Evolutionary conservation across 169 alveolate genomes (phyloP), one percentile per base, ranked within the genome.

Genomic region (Eimeria necatrix): DNA sequence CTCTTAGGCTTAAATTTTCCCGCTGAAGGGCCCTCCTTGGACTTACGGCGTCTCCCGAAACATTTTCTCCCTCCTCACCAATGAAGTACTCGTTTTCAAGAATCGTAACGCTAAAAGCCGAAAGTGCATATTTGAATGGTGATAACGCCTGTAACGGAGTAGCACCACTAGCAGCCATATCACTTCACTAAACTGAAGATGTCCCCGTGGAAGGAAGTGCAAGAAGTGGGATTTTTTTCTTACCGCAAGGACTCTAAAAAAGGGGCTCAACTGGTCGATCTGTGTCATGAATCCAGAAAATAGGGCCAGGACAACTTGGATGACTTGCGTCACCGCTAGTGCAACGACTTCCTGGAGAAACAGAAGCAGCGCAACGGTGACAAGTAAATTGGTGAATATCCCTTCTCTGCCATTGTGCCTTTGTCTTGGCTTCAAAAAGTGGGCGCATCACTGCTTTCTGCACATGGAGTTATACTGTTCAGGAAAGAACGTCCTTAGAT

Each of bases 251-350:
- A 16, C 80, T 46, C 70, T 32, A 64, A 88, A 81, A 64, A 92
- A 92, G 1, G 49, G 71, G 68, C 60, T 53, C 88, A 92, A n/a
- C 71, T 81, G 71, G 87, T 92, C 95, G 61, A 92, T 53, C 87
- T 81, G 87, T 4, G 89, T 56, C 95, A 92, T 92, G 87, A 92
- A 92, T 32, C 95, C 95, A 16, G 95, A 92, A 73, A 92, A 92
- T n/a, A 92, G 74, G n/a, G 93, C 59, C 49, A 92, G 78, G 61
- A 83, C 53, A 59, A 92, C 87, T 64, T 92, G 95, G 61, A 76
- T 56, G 46, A 81, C 80, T 51, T 92, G 95, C 32, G 89, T 70
- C 20, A 81, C 92, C 22, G 87, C 95, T 4, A 78, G 89, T 22
- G 88, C 87, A 24, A 81, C 93, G 32, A 85, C 92, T 71, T 85